phyloP scores from a whole-genome alignment of 257 asterid genomes.

The Ligustrum vulgare region DNA sequence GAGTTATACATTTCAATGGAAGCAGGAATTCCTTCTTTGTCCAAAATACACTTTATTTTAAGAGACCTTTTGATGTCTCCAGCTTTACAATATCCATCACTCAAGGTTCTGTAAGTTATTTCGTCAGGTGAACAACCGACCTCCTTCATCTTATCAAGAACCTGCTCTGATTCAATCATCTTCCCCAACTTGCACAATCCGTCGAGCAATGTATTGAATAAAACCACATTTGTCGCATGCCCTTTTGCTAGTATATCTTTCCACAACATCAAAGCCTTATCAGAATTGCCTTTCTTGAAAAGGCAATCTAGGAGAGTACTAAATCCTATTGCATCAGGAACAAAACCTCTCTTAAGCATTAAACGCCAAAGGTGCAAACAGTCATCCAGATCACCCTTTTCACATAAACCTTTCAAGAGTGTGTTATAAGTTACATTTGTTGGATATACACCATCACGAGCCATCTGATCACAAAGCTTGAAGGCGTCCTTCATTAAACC shows the following conservation, averaged over 20 bases:
- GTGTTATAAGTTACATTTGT: conserved; percentile 71
- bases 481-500: conserved; percentile 63
- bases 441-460: conserved; percentile 54
- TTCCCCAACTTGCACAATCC: conserved; percentile 81
- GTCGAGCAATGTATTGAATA: conserved; percentile 63
- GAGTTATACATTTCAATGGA: conserved; percentile 79
- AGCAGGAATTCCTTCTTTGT: conserved; percentile 47
- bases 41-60: conserved; percentile 52
- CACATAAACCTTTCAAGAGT: conserved; percentile 69
- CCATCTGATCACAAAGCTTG: conserved; percentile 66
- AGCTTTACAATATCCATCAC: conserved; percentile 68
- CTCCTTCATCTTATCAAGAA: conserved; percentile 66
- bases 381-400: conserved; percentile 52
- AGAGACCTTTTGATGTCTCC: conserved; percentile 64
- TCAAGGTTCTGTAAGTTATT: conserved; percentile 64
- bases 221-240: conserved; percentile 43
- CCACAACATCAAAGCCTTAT: conserved; percentile 62
- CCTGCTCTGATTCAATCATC: conserved; percentile 70
- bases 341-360: conserved; percentile 73
- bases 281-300: conserved; percentile 47
- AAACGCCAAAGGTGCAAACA: conserved; percentile 43
- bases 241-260: conserved; percentile 75
- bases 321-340: conserved; percentile 70
- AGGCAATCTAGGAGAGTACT: conserved; percentile 68
- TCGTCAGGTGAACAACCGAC: conserved; percentile 69